Evolutionary conservation across 345 rosid genomes (phyloP).

Genomic region (Draba incana): DNA sequence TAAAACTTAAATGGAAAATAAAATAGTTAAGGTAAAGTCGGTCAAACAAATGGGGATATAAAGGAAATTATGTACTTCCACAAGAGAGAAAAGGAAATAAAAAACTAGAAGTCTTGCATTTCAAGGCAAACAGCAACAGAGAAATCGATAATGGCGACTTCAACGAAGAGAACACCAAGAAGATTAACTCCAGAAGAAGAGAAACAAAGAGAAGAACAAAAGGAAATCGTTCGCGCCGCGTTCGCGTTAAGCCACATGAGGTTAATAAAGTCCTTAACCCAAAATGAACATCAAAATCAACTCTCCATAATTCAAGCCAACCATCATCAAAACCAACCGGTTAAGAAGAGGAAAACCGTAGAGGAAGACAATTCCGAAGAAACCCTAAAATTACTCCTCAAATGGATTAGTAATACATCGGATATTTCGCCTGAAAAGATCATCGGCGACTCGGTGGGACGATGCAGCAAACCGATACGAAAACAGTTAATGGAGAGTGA

Average conservation of each 20-base stretch:
- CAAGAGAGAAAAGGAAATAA: neutral
- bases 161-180: neutral
- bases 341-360: neutral
- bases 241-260: neutral
- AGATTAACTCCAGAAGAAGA: neutral
- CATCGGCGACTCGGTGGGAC: neutral
- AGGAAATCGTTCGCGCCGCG: neutral
- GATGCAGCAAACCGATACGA: constrained; percentile 15
- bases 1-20: too few relatives aligned
- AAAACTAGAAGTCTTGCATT: neutral
- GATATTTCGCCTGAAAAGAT: neutral
- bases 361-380: constrained; percentile 10
- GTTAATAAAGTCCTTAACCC: neutral
- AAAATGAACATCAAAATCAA: neutral
- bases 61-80: neutral
- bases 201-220: neutral
- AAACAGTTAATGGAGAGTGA: constrained; percentile 27
- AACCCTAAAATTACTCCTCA: neutral
- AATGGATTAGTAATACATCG: neutral
- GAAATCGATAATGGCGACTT: neutral
- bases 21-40: too few relatives aligned
- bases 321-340: neutral
- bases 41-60: neutral
- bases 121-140: neutral
- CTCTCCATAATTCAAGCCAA: neutral